Base-by-base conservation (phyloP, 2,329 filamentous ascomycete genomes). In the Epichloe uncinata region DNA sequence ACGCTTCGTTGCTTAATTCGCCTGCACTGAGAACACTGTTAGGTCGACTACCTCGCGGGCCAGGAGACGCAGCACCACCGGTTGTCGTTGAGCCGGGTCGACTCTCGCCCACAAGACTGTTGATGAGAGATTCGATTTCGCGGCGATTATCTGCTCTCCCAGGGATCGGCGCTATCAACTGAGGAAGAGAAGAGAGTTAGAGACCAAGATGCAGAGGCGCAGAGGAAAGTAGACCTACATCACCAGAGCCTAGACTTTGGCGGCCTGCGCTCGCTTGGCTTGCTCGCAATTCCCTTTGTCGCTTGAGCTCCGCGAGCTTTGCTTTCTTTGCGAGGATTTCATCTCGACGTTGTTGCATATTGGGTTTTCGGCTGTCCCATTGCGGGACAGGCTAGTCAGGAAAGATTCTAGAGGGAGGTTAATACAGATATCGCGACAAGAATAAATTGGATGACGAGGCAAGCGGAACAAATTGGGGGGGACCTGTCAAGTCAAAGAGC, bases 271-370 rank as follows among this genome's bases (percentile, higher is more conserved):
- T 79, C 59, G 86, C 81, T 64, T 94, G 87, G 63, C 78, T 86
- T 56, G 87, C 80, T 52, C 90, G 79, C 59, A 91, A 72, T 66
- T 94, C 89, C 60, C 93, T 81, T 71, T 96, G 89, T 54, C 87
- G 81, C 73, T 95, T 96, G 57, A 98, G 78, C 76, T 97, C 93
- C 46, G 87, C 90, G 61, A 98, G 87, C 75, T 93, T 96, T 55
- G 90, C 91, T 74, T 87, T 91, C 73, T 98, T 98, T 58, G 89
- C 90, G 60, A 93, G 74, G 59, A 98, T 95, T 74, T 98, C 93
- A 74, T 95, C 89, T 73, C 88, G 85, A 61, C 90, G 85, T 75
- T 90, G 84, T 71, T 84, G 81, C 75, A 84, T 84, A 57, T 62
- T 70, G 67, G 54, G 62, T 55, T 62, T 58, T 64, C 60, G 60